Evolutionary conservation across 257 asterid genomes (phyloP).

Genomic region (Forsythia suspensa): DNA sequence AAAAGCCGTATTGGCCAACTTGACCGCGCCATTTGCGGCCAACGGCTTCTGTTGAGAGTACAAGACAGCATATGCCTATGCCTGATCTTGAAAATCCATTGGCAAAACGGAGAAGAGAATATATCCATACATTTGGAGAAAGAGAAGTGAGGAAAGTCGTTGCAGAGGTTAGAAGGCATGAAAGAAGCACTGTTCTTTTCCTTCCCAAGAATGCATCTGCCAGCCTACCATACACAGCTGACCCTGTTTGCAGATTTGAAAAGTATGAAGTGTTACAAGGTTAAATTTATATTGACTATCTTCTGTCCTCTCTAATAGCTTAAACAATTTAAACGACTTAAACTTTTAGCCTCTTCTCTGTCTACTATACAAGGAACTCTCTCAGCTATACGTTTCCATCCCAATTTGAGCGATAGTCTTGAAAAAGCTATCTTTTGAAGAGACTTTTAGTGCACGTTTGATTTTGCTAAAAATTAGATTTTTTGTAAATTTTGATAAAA

Average conservation of each 20-base stretch:
- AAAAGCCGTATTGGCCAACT: conserved; percentile 59
- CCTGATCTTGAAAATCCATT: conserved; percentile 64
- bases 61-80: conserved; percentile 59
- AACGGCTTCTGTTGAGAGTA: conserved; percentile 55
- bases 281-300: too few species aligned
- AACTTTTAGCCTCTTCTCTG: too few species aligned
- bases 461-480: too few species aligned
- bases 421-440: too few species aligned
- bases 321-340: too few species aligned
- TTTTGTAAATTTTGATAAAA: too few species aligned
- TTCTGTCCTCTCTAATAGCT: too few species aligned
- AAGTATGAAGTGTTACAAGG: too few species aligned
- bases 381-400: too few species aligned
- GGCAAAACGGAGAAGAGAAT: conserved; percentile 49
- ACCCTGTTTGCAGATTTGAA: conserved; percentile 34
- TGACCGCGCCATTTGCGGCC: conserved; percentile 60
- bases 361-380: too few species aligned
- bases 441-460: too few species aligned
- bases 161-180: conserved; percentile 53
- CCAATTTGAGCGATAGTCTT: too few species aligned
- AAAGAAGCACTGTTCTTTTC: conserved; percentile 46
- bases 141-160: conserved; percentile 54
- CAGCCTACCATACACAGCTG: conserved; percentile 42
- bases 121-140: conserved; percentile 60
- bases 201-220: conserved; percentile 53